A percentile compares a stretch with the other conserved stretches of the same genome.
Evolutionary conservation across 2,329 filamentous ascomycete genomes (phyloP).

Genomic region (Phyllachora maydis): DNA sequence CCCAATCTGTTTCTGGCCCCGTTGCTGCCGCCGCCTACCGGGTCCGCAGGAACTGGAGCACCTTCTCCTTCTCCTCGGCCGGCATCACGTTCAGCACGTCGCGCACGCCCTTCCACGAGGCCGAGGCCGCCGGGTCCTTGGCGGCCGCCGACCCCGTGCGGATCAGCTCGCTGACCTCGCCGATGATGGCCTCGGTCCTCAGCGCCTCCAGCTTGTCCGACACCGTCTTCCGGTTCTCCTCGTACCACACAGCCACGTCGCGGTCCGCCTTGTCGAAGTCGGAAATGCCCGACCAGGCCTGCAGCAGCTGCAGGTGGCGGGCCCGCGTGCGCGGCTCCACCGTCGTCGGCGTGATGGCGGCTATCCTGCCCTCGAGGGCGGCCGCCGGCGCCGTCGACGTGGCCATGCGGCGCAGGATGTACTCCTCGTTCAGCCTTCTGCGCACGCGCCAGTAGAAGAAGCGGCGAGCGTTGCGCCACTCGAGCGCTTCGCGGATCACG

Average conservation of each 20-base stretch:
- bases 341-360: constrained; percentile 18
- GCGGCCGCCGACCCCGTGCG: constrained; percentile 48
- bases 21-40: too few species aligned
- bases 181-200: constrained; percentile 40
- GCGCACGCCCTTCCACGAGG: constrained; percentile 67
- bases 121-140: constrained; percentile 35
- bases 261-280: constrained; percentile 64
- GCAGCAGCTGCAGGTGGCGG: constrained; percentile 52
- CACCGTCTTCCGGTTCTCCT: constrained; percentile 74
- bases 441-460: constrained; percentile 99
- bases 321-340: constrained; percentile 28
- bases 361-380: constrained; percentile 12
- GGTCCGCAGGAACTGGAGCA: constrained; percentile 47
- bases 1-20: too few species aligned
- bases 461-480: constrained; percentile 75
- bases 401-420: constrained; percentile 79
- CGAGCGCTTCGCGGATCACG: constrained; percentile 63
- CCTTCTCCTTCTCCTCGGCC: constrained; percentile 68
- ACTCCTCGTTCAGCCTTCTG: constrained; percentile 90
- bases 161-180: constrained; percentile 54
- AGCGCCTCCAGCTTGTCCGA: constrained; percentile 68
- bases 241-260: constrained; percentile 84
- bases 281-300: constrained; percentile 62
- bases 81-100: constrained; percentile 74
- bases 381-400: constrained; percentile 15